phyloP scores from a whole-genome alignment of 495 filamentous ascomycete species.

The Talaromyces adpressus region DNA sequence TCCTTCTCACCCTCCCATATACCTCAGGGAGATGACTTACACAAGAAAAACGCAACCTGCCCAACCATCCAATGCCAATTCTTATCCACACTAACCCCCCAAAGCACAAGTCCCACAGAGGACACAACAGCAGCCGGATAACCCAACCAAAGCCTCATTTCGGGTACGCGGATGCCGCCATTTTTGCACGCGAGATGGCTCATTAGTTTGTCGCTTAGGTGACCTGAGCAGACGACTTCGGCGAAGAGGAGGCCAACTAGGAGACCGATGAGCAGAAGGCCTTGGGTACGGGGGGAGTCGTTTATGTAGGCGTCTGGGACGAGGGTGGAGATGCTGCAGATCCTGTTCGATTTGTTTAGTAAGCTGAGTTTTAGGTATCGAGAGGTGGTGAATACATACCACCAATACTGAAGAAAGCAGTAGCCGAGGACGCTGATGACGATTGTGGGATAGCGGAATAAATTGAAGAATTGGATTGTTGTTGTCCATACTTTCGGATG shows the following conservation, averaged over 20 bases:
- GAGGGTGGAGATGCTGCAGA: conserved; percentile 42
- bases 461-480: conserved; percentile 28
- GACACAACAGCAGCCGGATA: conserved; percentile 38
- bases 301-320: conserved; percentile 40
- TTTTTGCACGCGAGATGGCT: conserved; percentile 33
- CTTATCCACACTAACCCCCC: conserved; percentile 43
- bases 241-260: conserved; percentile 42
- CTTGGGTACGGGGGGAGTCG: conserved; percentile 38
- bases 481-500: conserved; percentile 41
- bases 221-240: conserved; percentile 40
- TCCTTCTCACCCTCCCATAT: background rate
- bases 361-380: background rate
- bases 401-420: conserved; percentile 48
- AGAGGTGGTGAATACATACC: conserved; percentile 12
- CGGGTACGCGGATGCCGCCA: conserved; percentile 29
- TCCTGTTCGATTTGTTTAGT: background rate
- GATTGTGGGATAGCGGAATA: conserved; percentile 35
- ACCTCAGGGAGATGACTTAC: background rate
- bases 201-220: conserved; percentile 36
- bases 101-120: conserved; percentile 33
- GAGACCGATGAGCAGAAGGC: conserved; percentile 41
- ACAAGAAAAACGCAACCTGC: conserved; percentile 41
- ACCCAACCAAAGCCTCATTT: conserved; percentile 45
- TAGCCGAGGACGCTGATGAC: conserved; percentile 31
- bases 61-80: conserved; percentile 45